phyloP scores from a whole-genome alignment of 2,329 filamentous ascomycete species.

The Neophaeococcomyces aloes region DNA sequence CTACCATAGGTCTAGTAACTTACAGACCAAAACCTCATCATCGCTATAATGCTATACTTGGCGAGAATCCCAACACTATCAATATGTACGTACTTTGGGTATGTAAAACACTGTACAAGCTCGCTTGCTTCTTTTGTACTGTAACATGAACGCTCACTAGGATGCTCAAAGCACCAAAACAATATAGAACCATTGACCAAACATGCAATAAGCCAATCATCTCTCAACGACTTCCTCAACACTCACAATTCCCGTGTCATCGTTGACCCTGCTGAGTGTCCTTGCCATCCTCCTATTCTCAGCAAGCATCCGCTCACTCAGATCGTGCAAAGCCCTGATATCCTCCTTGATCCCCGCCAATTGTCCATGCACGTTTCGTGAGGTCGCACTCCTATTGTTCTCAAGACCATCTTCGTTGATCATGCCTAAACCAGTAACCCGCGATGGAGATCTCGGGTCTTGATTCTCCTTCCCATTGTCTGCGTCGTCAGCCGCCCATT shows the following conservation, averaged over 20 bases:
- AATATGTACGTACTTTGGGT: too few species aligned
- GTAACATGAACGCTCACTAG: too few species aligned
- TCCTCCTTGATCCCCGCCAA: constrained; percentile 34
- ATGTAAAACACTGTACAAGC: too few species aligned
- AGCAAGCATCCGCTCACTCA: constrained; percentile 36
- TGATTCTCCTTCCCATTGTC: neutral
- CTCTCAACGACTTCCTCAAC: too few species aligned
- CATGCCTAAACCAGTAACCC: neutral
- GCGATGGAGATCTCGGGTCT: neutral
- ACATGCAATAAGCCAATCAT: too few species aligned
- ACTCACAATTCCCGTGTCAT: constrained; percentile 9
- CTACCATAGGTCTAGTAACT: too few species aligned
- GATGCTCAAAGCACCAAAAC: too few species aligned
- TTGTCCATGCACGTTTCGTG: constrained; percentile 25
- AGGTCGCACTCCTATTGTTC: neutral
- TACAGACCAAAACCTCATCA: too few species aligned
- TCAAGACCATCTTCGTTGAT: constrained; percentile 23
- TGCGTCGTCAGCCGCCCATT: constrained; percentile 8
- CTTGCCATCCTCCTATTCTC: constrained; percentile 26
- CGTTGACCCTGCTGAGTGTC: constrained; percentile 14
- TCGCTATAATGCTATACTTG: too few species aligned
- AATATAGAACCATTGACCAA: too few species aligned
- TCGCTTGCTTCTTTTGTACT: too few species aligned
- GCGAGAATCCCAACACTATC: too few species aligned
- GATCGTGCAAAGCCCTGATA: constrained; percentile 21